phyloP scores from a whole-genome alignment of 2,329 filamentous ascomycete genomes.

The Apiospora phragmitis region DNA sequence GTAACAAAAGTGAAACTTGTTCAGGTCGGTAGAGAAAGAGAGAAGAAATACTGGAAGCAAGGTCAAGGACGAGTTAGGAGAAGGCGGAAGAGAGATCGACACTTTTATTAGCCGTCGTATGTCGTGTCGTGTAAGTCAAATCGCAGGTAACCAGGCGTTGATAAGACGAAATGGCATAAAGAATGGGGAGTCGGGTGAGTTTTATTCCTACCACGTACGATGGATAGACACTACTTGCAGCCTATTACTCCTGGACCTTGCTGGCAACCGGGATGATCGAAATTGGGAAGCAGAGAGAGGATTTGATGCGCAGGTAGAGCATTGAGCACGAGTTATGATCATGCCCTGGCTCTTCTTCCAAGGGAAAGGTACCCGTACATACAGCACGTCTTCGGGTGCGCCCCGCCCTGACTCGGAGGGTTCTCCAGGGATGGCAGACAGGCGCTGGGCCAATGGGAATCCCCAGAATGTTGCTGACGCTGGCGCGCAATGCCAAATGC shows the following conservation, averaged over 20 bases:
- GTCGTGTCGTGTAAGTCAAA: slow-evolving; percentile 8
- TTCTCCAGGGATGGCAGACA: background rate
- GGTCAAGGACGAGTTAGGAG: background rate
- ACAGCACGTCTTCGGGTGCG: slow-evolving; percentile 3
- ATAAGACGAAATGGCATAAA: background rate
- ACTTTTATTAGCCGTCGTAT: background rate
- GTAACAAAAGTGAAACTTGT: background rate
- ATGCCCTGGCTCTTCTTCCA: background rate
- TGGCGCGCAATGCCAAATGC: background rate
- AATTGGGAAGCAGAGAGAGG: background rate
- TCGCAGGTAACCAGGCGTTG: slow-evolving; percentile 3
- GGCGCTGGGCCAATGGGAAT: background rate
- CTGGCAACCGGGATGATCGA: background rate
- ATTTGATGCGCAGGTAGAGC: background rate
- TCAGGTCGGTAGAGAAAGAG: background rate
- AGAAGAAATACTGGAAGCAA: background rate
- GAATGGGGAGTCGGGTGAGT: slow-evolving; percentile 8
- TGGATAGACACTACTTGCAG: background rate
- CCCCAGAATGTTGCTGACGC: background rate
- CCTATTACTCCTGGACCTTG: background rate
- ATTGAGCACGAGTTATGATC: background rate
- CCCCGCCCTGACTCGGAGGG: slow-evolving; percentile 4
- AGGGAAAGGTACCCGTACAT: background rate
- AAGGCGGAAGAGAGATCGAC: slow-evolving; percentile 3
- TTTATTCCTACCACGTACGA: slow-evolving; percentile 8